Evolutionary conservation across 768 basidiomycete genomes (phyloP), one percentile per base, ranked within the genome.

Genomic region (Xerocomellus chrysenteron): DNA sequence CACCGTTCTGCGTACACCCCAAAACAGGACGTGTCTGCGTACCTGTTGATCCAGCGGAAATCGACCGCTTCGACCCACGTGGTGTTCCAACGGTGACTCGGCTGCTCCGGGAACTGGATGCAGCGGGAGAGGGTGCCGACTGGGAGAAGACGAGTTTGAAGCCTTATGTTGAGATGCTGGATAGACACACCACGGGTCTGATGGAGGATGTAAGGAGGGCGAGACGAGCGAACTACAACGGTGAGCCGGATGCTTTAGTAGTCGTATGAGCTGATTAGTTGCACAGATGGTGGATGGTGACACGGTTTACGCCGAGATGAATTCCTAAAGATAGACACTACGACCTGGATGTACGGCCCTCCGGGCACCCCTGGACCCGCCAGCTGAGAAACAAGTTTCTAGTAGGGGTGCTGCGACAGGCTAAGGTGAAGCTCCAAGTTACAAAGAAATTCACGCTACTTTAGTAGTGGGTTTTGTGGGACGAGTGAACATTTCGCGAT

Each of bases 1-100:
- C 93, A 21, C 97, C 97, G 0, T 99, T 99, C 73, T 97, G 95
- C 68, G 78, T 98, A 0, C 97, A 99, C 72, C 97, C 97, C 0
- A 92, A 92, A 60, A 99, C 97, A 2, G 97, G 96, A 2, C 84
- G 94, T 32, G 85, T 99, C 10, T 99, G 96, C 69, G 92, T 99
- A 3, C 97, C 96, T 1, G 79, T 98, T 17, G 89, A 96, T 66
- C 88, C 94, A 4, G 74, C 74, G 35, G 69, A 74, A 33, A 82
- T 98, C 32, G 85, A 92, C 52, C 76, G 81, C 2, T 99, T 98
- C 66, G 85, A 96, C 67, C 97, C 95, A 0, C 84, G 81, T 51
- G 69, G 65, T 1, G 96, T 98, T 5, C 97, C 97, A 1, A 98
- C 94, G 0, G 87, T 96, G 8, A 80, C 80, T 5, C 86, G 91